phyloP scores from a whole-genome alignment of 441 rosid genomes.

The Kokia cookei region DNA sequence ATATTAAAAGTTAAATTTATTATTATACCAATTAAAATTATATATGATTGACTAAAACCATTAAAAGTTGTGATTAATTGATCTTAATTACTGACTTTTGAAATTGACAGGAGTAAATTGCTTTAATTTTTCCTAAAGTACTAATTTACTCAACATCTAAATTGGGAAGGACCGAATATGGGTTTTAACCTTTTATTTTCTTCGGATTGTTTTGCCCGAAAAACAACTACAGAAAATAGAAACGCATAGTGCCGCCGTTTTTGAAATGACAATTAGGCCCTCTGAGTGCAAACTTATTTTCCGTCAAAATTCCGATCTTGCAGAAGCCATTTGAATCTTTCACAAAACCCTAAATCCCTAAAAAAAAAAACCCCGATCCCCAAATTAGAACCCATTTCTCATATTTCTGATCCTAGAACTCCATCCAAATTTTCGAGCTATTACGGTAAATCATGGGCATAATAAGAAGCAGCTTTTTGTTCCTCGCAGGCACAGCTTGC shows the following conservation, averaged over 20 bases:
- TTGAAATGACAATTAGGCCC: not conserved
- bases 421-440: not conserved
- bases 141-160: too few species aligned
- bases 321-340: not conserved
- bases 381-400: not conserved
- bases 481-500: slow-evolving; percentile 52
- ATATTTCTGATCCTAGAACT: not conserved
- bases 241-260: not conserved
- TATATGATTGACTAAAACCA: too few species aligned
- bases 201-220: not conserved
- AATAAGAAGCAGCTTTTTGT: slow-evolving; percentile 58
- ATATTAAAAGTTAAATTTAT: too few species aligned
- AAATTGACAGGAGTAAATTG: too few species aligned
- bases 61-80: too few species aligned
- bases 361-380: not conserved
- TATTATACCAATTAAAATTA: too few species aligned
- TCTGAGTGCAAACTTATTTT: not conserved
- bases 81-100: too few species aligned
- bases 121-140: too few species aligned
- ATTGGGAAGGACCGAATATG: too few species aligned
- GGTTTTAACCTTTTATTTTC: too few species aligned
- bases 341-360: not conserved
- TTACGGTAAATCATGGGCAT: slow-evolving; percentile 46
- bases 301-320: not conserved
- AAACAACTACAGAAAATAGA: too few species aligned